Evolutionary conservation across 306 rosid genomes (phyloP).

Genomic region (Prinsepia uniflora): DNA sequence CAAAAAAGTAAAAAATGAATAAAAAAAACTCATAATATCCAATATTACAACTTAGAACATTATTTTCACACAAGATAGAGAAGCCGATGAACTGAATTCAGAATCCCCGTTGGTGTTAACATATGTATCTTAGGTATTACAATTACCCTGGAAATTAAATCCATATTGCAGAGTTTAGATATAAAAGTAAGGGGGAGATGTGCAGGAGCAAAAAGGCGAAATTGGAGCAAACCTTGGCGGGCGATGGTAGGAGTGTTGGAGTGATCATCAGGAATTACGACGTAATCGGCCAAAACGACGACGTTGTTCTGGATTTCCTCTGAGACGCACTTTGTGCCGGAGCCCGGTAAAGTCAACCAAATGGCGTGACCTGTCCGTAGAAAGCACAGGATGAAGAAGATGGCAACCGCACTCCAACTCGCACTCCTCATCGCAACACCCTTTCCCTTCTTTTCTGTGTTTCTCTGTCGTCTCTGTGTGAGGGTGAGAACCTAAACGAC

Average conservation of each 20-base stretch:
- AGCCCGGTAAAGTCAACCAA: constrained; percentile 42
- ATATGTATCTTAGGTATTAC: background rate
- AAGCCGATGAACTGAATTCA: background rate
- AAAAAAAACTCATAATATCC: background rate
- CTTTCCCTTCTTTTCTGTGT: background rate
- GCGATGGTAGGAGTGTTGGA: constrained; percentile 53
- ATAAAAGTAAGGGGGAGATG: background rate
- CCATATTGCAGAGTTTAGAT: background rate
- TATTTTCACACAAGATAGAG: background rate
- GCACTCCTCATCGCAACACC: background rate
- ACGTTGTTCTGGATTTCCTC: constrained; percentile 94
- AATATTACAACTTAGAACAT: background rate
- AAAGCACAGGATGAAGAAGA: constrained; percentile 1
- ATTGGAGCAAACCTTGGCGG: constrained; percentile 55
- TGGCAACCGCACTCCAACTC: background rate
- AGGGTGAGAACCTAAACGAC: background rate
- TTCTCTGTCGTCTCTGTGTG: background rate
- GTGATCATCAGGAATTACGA: constrained; percentile 54
- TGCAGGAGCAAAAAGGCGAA: background rate
- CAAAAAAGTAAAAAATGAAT: background rate
- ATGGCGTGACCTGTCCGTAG: constrained; percentile 16
- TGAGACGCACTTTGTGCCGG: constrained; percentile 85
- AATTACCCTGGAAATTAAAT: background rate
- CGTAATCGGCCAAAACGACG: constrained; percentile 85
- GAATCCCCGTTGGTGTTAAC: background rate